phyloP scores from a whole-genome alignment of 805 yeast genomes.

The Suhomyces faveliae region DNA sequence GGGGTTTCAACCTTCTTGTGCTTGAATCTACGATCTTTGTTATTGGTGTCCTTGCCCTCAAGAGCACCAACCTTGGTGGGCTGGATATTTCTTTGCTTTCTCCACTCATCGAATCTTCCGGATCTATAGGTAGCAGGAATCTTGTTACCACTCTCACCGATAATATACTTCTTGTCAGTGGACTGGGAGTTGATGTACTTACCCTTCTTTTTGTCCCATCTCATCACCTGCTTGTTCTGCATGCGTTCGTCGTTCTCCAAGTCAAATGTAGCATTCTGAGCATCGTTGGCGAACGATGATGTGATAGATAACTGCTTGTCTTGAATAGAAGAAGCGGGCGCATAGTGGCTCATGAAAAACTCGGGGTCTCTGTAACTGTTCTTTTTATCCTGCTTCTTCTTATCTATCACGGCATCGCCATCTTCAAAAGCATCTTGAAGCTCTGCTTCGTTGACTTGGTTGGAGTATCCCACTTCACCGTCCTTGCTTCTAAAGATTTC shows the following conservation, averaged over 20 bases:
- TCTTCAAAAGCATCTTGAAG: slow-evolving; percentile 51
- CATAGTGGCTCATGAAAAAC: slow-evolving; percentile 84
- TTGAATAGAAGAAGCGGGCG: slow-evolving; percentile 74
- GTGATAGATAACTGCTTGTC: slow-evolving; percentile 66
- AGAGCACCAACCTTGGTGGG: slow-evolving; percentile 55
- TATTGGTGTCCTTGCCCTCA: slow-evolving; percentile 37
- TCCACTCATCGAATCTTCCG: slow-evolving; percentile 94
- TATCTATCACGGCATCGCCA: slow-evolving; percentile 41
- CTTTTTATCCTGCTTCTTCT: slow-evolving; percentile 38
- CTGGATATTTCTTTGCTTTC: slow-evolving; percentile 59
- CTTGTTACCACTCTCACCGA: slow-evolving; percentile 91
- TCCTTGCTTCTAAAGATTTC: slow-evolving; percentile 59
- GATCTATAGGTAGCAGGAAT: slow-evolving; percentile 89
- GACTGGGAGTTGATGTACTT: slow-evolving; percentile 81
- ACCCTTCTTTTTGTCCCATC: slow-evolving; percentile 93
- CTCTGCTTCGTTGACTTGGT: slow-evolving; percentile 44
- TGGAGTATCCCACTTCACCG: slow-evolving; percentile 47
- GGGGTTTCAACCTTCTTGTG: slow-evolving; percentile 82
- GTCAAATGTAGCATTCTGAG: slow-evolving; percentile 84
- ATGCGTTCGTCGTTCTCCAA: slow-evolving; percentile 73
- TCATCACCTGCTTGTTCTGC: slow-evolving; percentile 67
- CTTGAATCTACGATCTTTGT: slow-evolving; percentile 48
- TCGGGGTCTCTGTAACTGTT: slow-evolving; percentile 69
- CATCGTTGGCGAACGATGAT: slow-evolving; percentile 75
- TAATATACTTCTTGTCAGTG: slow-evolving; percentile 79